Conservation (phyloP, 768 basidiomycete genomes). For the Lactarius pseudohatsudake region DNA sequence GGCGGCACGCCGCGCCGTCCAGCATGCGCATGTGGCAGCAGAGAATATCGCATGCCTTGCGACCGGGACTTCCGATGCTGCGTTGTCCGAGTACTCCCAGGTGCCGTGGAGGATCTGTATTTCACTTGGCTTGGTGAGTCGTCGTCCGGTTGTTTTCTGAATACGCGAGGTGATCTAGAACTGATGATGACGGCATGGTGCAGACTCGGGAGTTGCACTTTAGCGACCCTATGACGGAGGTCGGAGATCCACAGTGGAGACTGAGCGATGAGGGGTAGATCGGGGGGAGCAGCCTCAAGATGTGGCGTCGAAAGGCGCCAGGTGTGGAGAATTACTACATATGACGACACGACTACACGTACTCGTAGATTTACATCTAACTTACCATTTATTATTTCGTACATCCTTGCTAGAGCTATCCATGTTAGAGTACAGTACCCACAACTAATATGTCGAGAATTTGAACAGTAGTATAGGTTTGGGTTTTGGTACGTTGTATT, state of each 20-base stretch:
- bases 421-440: neutral
- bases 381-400: neutral
- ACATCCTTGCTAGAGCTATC: neutral
- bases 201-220: conserved; percentile 32
- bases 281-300: conserved; percentile 28
- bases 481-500: too few species aligned
- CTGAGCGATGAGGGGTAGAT: conserved; percentile 26
- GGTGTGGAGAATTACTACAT: conserved; percentile 26
- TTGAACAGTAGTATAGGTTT: neutral
- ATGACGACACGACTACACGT: conserved; percentile 1
- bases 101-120: conserved; percentile 29
- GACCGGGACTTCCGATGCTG: neutral
- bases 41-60: conserved; percentile 29
- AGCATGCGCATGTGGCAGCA: conserved; percentile 31
- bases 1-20: conserved; percentile 31
- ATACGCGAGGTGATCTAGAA: neutral
- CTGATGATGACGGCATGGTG: neutral
- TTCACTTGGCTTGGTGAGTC: conserved; percentile 31
- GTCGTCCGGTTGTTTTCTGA: neutral
- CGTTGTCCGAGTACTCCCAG: conserved; percentile 7
- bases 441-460: neutral
- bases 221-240: conserved; percentile 27
- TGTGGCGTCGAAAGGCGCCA: conserved; percentile 33
- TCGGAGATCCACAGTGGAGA: conserved; percentile 25
- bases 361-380: neutral